A percentile compares a stretch with the other conserved stretches of the same genome.
Evolutionary conservation across 164 flowering plant species (phyloP).

Genomic region (Aristolochia contorta): DNA sequence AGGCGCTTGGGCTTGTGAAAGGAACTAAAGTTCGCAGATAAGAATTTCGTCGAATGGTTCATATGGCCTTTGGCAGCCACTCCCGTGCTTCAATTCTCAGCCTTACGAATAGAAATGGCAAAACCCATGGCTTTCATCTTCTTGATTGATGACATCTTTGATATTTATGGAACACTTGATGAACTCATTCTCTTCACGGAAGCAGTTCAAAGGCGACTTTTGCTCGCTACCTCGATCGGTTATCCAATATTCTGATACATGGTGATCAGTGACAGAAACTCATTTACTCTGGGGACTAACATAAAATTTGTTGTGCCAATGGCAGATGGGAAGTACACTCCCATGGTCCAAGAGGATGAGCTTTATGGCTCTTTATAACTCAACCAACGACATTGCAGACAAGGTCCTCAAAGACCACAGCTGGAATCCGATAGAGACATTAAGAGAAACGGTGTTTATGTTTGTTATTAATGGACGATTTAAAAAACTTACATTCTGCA

Average conservation of each 20-base stretch:
- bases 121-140: slow-evolving; percentile 41
- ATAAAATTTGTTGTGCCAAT: background rate
- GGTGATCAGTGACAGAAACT: too few species aligned
- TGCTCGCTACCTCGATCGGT: too few species aligned
- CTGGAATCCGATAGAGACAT: too few species aligned
- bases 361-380: too few species aligned
- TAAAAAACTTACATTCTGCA: slow-evolving; percentile 23
- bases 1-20: slow-evolving; percentile 28
- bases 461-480: too few species aligned
- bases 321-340: slow-evolving; percentile 40
- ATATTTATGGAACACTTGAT: slow-evolving; percentile 42
- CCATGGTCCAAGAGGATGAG: too few species aligned
- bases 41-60: slow-evolving; percentile 52
- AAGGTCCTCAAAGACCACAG: too few species aligned
- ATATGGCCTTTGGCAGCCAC: slow-evolving; percentile 29
- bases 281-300: too few species aligned
- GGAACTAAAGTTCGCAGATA: slow-evolving; percentile 35
- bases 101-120: slow-evolving; percentile 33
- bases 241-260: too few species aligned
- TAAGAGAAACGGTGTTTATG: too few species aligned
- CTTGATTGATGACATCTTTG: slow-evolving; percentile 58
- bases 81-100: slow-evolving; percentile 27
- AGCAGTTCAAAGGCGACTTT: slow-evolving; percentile 36
- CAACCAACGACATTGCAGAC: too few species aligned
- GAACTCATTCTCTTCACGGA: slow-evolving; percentile 46